Evolutionary conservation across 202 grass and related monocot species (phyloP).

Genomic region (Musa balbisiana): DNA sequence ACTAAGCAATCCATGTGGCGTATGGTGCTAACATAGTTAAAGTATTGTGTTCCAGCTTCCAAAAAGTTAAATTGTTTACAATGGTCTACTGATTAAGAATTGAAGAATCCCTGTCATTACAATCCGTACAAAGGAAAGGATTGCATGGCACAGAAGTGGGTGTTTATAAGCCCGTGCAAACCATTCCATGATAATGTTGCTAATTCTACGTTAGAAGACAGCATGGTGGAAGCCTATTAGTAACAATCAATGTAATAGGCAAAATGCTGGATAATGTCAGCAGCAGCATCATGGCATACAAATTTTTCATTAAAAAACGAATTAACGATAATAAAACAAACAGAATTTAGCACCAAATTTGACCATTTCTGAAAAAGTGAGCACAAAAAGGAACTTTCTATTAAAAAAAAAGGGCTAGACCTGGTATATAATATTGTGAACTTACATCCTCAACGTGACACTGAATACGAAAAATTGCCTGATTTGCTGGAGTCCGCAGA

Average conservation of each 20-base stretch:
- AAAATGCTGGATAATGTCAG: not conserved
- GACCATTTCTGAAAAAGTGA: not conserved
- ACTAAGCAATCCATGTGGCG: not conserved
- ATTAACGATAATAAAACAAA: too few relatives aligned
- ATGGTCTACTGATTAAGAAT: not conserved
- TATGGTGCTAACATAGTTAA: not conserved
- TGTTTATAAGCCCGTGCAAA: too few relatives aligned
- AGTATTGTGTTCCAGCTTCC: not conserved
- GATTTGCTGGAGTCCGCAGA: conserved; percentile 60
- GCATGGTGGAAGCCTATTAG: not conserved
- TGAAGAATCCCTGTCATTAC: not conserved
- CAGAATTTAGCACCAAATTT: not conserved
- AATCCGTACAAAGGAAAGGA: not conserved
- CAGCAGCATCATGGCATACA: not conserved
- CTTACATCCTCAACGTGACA: conserved; percentile 76
- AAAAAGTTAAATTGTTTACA: not conserved
- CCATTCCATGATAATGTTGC: not conserved
- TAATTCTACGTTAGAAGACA: not conserved
- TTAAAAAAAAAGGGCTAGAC: not conserved
- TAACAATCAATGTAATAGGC: not conserved
- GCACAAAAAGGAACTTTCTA: not conserved
- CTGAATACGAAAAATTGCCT: conserved; percentile 71
- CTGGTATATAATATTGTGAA: not conserved
- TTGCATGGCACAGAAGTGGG: not conserved
- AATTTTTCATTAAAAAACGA: too few relatives aligned